These are phyloP conservation scores for Naganishia randhawae DNA, from an alignment of 768 basidiomycete genomes.

Conservation along the genomic window DNA sequence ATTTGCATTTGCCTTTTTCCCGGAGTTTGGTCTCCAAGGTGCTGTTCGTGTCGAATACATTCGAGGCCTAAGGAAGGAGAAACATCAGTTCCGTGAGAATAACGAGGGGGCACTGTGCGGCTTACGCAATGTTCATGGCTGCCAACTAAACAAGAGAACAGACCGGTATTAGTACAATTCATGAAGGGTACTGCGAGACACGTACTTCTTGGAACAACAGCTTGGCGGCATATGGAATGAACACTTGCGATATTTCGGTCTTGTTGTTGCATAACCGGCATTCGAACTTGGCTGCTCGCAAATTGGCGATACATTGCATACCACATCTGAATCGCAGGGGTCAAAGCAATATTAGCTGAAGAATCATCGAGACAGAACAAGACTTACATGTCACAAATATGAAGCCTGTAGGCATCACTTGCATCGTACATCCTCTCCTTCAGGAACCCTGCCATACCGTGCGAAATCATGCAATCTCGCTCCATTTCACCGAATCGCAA, in stretches of 20 bases:
- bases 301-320: constrained; percentile 69
- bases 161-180: neutral
- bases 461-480: constrained; percentile 99
- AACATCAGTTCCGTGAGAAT: neutral
- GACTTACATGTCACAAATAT: constrained; percentile 92
- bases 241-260: constrained; percentile 76
- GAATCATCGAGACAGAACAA: neutral
- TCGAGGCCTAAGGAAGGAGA: constrained; percentile 22
- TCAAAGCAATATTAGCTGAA: neutral
- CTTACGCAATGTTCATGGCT: constrained; percentile 33
- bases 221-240: constrained; percentile 80
- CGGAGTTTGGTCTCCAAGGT: constrained; percentile 25
- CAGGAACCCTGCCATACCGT: constrained; percentile 95
- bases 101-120: neutral
- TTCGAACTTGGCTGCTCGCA: constrained; percentile 99
- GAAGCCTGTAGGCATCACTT: constrained; percentile 75
- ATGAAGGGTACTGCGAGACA: neutral
- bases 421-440: constrained; percentile 75
- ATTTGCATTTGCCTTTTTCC: constrained; percentile 1
- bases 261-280: constrained; percentile 97
- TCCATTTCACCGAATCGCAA: constrained; percentile 99
- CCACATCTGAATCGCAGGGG: constrained; percentile 65
- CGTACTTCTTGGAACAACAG: constrained; percentile 75
- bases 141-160: constrained; percentile 17
- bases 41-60: constrained; percentile 30